phyloP scores from a whole-genome alignment of 2,329 filamentous ascomycete species.

The Fusarium camptoceras region DNA sequence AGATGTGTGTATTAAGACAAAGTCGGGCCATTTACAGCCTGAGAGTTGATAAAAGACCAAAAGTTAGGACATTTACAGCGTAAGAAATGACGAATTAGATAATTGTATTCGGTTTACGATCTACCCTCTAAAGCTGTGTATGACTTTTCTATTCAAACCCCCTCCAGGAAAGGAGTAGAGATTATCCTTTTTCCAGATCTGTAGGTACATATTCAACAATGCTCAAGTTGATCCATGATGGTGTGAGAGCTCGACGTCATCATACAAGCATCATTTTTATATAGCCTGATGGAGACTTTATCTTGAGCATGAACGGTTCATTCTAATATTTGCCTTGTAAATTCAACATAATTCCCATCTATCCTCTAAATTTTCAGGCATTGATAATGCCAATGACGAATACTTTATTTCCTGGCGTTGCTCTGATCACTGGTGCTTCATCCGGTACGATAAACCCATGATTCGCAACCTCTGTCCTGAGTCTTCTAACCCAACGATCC shows the following conservation, averaged over 20 bases:
- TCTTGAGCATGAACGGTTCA: background rate
- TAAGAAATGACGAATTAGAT: background rate
- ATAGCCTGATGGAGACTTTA: background rate
- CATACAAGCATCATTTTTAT: conserved; percentile 12
- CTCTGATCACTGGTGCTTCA: conserved; percentile 49
- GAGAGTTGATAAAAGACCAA: background rate
- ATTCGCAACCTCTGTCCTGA: accelerated
- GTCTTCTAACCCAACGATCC: background rate
- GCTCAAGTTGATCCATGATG: background rate
- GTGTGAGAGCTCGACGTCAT: conserved; percentile 21
- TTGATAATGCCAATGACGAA: conserved; percentile 9
- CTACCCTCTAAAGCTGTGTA: background rate
- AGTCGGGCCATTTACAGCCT: background rate
- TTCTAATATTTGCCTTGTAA: background rate
- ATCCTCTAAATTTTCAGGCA: accelerated
- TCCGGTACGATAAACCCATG: conserved; percentile 41
- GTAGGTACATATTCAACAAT: background rate
- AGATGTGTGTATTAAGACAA: conserved; percentile 13
- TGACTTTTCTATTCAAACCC: background rate
- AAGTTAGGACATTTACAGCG: background rate
- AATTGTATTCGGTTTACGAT: background rate
- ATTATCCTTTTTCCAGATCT: accelerated
- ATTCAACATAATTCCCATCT: background rate
- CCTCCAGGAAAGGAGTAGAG: accelerated
- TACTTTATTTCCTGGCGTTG: conserved; percentile 49